phyloP scores from a whole-genome alignment of 2,329 filamentous ascomycete species.

The Apiospora koreana region DNA sequence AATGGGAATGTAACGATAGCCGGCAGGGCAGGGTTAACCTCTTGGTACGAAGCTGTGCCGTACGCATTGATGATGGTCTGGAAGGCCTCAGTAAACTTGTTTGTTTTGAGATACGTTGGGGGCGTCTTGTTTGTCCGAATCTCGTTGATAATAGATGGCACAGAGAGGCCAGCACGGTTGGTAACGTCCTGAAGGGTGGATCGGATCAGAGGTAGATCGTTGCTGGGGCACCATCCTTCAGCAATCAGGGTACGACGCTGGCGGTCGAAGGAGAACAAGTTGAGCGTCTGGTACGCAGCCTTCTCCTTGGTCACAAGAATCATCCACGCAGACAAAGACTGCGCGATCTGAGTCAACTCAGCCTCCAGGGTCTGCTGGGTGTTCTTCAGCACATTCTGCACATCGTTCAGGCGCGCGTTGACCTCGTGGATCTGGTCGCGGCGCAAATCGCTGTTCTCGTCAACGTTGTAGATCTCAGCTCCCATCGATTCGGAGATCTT shows the following conservation, averaged over 20 bases:
- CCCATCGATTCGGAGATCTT: slow-evolving; percentile 98
- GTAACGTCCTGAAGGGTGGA: slow-evolving; percentile 95
- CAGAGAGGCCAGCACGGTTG: slow-evolving; percentile 91
- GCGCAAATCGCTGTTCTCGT: slow-evolving; percentile 94
- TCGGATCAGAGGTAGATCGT: slow-evolving; percentile 85
- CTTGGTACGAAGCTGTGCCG: slow-evolving; percentile 94
- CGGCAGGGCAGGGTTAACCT: slow-evolving; percentile 93
- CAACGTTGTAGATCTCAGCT: slow-evolving; percentile 93
- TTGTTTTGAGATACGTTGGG: slow-evolving; percentile 95
- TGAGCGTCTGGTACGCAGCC: slow-evolving; percentile 92
- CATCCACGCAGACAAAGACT: slow-evolving; percentile 94
- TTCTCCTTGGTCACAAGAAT: slow-evolving; percentile 98
- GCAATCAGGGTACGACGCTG: slow-evolving; percentile 95
- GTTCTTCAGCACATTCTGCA: slow-evolving; percentile 89
- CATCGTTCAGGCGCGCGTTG: slow-evolving; percentile 87
- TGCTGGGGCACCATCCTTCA: slow-evolving; percentile 95
- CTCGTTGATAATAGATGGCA: slow-evolving; percentile 97
- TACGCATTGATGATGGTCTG: slow-evolving; percentile 99
- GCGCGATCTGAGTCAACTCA: slow-evolving; percentile 90
- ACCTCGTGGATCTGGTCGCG: slow-evolving; percentile 97
- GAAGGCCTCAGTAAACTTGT: slow-evolving; percentile 97
- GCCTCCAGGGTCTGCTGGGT: slow-evolving; percentile 93
- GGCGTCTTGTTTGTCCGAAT: slow-evolving; percentile 97
- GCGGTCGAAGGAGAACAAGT: slow-evolving; percentile 95
- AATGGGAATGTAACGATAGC: slow-evolving; percentile 99